A percentile compares a stretch with the other conserved stretches of the same genome.
These are phyloP conservation scores for Durotheca rogersii DNA, from an alignment of 495 filamentous ascomycete genomes.

Conservation along the genomic window DNA sequence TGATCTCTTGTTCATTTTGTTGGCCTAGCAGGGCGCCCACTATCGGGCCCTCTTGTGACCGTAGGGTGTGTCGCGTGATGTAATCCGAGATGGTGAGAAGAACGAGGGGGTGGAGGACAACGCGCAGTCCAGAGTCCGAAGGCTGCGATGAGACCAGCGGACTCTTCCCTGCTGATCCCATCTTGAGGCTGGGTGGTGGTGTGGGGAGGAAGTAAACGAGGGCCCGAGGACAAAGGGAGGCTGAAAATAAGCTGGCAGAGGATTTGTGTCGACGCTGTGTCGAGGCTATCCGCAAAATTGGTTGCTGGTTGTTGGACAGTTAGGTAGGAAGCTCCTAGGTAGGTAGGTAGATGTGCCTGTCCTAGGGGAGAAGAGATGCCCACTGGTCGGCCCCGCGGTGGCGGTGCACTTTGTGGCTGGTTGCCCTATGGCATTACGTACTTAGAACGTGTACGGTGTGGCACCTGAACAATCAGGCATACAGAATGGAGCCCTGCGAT, in stretches of 20 bases:
- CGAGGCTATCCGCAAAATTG: too few relatives aligned
- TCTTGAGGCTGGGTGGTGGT: conserved; percentile 7
- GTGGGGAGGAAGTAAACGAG: background rate
- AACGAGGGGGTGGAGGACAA: conserved; percentile 89
- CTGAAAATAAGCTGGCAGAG: conserved; percentile 2
- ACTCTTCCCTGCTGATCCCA: conserved; percentile 28
- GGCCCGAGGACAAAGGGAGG: background rate
- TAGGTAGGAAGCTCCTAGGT: background rate
- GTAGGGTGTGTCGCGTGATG: conserved; percentile 84
- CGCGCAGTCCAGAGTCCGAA: conserved; percentile 75
- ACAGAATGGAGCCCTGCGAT: too few relatives aligned
- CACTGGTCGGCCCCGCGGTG: background rate
- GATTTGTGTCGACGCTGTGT: conserved; percentile 4
- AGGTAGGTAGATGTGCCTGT: background rate
- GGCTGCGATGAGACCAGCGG: conserved; percentile 54
- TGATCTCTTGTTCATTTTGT: conserved; percentile 86
- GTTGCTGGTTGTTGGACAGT: conserved; percentile 18
- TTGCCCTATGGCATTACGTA: background rate
- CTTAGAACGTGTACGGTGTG: too few relatives aligned
- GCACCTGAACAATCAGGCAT: too few relatives aligned
- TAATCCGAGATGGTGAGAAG: conserved; percentile 96
- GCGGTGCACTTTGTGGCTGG: background rate
- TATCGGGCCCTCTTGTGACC: conserved; percentile 70
- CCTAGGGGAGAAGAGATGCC: too few relatives aligned
- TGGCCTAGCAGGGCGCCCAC: conserved; percentile 86